Evolutionary conservation across 768 basidiomycete species (phyloP).

Genomic region (Exidia glandulosa): DNA sequence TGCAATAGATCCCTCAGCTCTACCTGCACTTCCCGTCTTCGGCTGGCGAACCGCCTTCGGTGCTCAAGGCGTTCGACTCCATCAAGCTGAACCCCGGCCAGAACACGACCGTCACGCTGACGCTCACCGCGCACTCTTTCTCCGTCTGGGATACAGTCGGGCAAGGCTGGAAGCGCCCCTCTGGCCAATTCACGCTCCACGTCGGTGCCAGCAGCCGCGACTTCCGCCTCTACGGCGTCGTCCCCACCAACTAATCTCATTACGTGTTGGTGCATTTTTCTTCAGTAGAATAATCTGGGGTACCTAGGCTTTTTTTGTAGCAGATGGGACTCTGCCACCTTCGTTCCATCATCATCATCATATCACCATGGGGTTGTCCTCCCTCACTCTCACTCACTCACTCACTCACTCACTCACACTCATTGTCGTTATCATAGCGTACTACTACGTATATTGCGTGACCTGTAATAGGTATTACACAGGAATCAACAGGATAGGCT

Average conservation of each 20-base stretch:
- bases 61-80: slow-evolving; percentile 13
- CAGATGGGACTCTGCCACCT: not conserved
- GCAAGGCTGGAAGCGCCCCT: slow-evolving; percentile 40
- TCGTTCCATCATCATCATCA: not conserved
- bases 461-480: too few relatives aligned
- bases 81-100: slow-evolving; percentile 7
- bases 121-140: slow-evolving; percentile 17
- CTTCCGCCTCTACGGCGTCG: slow-evolving; percentile 22
- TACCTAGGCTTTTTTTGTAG: not conserved
- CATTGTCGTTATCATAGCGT: too few relatives aligned
- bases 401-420: not conserved
- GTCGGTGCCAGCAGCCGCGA: slow-evolving; percentile 43
- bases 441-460: too few relatives aligned
- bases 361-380: not conserved
- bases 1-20: slow-evolving; percentile 10
- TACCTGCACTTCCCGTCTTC: slow-evolving; percentile 12
- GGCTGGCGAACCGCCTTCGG: slow-evolving; percentile 8
- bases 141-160: slow-evolving; percentile 39
- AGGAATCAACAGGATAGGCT: too few relatives aligned
- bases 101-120: not conserved
- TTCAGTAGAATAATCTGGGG: not conserved
- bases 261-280: not conserved
- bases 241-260: not conserved
- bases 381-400: not conserved
- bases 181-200: slow-evolving; percentile 40